Base-by-base conservation (phyloP, 495 filamentous ascomycete genomes). In the Halenospora varia region DNA sequence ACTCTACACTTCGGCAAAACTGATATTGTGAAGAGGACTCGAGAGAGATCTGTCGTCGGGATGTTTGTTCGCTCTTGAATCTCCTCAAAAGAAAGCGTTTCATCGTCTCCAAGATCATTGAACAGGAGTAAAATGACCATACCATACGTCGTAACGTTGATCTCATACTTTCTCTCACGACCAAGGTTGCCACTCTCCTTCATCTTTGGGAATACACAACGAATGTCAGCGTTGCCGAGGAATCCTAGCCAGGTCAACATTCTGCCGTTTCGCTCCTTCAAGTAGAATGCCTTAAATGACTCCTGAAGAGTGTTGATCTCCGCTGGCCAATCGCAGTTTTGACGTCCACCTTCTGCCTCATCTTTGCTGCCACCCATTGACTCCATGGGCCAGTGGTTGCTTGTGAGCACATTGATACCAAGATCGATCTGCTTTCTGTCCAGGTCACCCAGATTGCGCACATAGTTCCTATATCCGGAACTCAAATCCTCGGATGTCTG, bases 301-400 rank as follows among this genome's bases (percentile, higher is more conserved):
- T 89, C 81, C 69, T 90, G 90, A 51, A 96, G 74, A 0, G 73
- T 75, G 53, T 92, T 85, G 57, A 99, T 82, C 48, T 87, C 83
- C 0, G 78, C 71, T 1, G 94, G 95, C 66, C 86, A 96, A 48
- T 81, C 81, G 70, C 85, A 87, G 10, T 78, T 68, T 22, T 74
- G 69, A 22, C 73, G 73, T 1, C 81, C 84, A 22, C 84, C 80
- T 63, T 75, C 71, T 47, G 61, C 41, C 18, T 61, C 57, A 26
- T 55, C 42, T 18, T 64, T 47, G 55, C 58, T 29, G 62, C 62
- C 53, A 10, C 84, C 82, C 86, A 96, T 92, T 29, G 87, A 76
- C 53, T 96, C 92, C 63, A 90, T 80, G 1, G 94, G 94, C 94
- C 94, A 99, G 68, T 90, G 91, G 51, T 93, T 97, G 59, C 82